A percentile compares a stretch with the other conserved stretches of the same genome.
phyloP scores from a whole-genome alignment of 202 grass and related monocot genomes.

The Eragrostis tef region DNA sequence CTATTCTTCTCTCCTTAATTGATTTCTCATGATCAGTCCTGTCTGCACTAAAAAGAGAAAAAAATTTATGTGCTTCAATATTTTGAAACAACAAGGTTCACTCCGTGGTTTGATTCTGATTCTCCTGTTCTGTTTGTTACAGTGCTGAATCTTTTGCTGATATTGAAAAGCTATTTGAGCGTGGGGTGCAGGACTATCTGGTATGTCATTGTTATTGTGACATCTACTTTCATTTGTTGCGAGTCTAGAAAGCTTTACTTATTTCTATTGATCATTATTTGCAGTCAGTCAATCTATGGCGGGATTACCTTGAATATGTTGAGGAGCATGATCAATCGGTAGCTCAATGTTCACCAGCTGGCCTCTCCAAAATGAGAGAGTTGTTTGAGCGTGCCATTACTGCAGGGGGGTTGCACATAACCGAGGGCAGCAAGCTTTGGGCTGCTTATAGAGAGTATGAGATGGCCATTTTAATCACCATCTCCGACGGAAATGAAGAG shows the following conservation, averaged over 20 bases:
- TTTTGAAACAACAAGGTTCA: background rate
- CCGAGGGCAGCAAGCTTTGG: slow-evolving; percentile 83
- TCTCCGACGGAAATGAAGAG: slow-evolving; percentile 61
- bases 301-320: slow-evolving; percentile 82
- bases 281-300: slow-evolving; percentile 84
- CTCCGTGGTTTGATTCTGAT: background rate
- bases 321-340: slow-evolving; percentile 79
- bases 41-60: slow-evolving; percentile 2
- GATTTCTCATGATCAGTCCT: background rate
- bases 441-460: slow-evolving; percentile 91
- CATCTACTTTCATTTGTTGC: slow-evolving; percentile 1
- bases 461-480: slow-evolving; percentile 77
- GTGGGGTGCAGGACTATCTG: slow-evolving; percentile 92
- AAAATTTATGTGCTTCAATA: background rate
- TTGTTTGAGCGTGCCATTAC: slow-evolving; percentile 88
- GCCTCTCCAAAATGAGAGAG: slow-evolving; percentile 82
- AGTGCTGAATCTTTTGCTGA: slow-evolving; percentile 64
- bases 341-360: slow-evolving; percentile 65
- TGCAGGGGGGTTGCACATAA: slow-evolving; percentile 71
- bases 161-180: slow-evolving; percentile 85
- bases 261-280: slow-evolving; percentile 40
- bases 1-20: slow-evolving; percentile 9
- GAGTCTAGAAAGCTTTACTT: slow-evolving; percentile 25
- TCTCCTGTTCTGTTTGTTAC: slow-evolving; percentile 6
- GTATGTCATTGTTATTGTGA: slow-evolving; percentile 49